Conservation (phyloP, 345 rosid genomes). For the Laguncularia racemosa region DNA sequence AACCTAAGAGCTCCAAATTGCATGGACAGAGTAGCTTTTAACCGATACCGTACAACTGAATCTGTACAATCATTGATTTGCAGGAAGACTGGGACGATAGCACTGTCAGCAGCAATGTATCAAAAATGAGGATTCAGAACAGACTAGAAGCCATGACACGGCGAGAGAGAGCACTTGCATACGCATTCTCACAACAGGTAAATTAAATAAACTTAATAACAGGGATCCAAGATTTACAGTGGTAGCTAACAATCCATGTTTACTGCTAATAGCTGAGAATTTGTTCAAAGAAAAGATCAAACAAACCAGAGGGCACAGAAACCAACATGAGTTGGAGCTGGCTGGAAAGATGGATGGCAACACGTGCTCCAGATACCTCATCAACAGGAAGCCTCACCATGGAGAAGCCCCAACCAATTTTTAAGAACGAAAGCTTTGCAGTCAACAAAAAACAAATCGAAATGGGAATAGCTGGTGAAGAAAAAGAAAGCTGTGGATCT, state of each 20-base stretch:
- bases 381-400: slow-evolving; percentile 16
- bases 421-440: slow-evolving; percentile 16
- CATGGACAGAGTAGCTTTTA: no score
- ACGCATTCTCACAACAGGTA: slow-evolving; percentile 93
- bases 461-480: slow-evolving; percentile 34
- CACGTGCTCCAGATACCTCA: slow-evolving; percentile 51
- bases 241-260: neutral
- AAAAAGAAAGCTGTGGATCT: slow-evolving; percentile 83
- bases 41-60: neutral
- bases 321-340: slow-evolving; percentile 67
- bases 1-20: no score
- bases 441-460: neutral
- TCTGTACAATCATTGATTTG: slow-evolving; percentile 4
- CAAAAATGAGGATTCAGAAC: slow-evolving; percentile 58
- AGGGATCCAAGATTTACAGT: no score
- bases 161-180: slow-evolving; percentile 83
- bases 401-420: slow-evolving; percentile 21
- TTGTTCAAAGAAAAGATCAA: slow-evolving; percentile 59
- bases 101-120: slow-evolving; percentile 66
- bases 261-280: slow-evolving; percentile 41
- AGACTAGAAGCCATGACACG: slow-evolving; percentile 65
- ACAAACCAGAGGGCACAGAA: slow-evolving; percentile 27
- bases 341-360: slow-evolving; percentile 94
- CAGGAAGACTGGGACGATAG: slow-evolving; percentile 97
- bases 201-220: neutral